These are phyloP conservation scores for Wickerhamiella sorbophila DNA, from an alignment of 805 yeast species.

Conservation along the genomic window DNA sequence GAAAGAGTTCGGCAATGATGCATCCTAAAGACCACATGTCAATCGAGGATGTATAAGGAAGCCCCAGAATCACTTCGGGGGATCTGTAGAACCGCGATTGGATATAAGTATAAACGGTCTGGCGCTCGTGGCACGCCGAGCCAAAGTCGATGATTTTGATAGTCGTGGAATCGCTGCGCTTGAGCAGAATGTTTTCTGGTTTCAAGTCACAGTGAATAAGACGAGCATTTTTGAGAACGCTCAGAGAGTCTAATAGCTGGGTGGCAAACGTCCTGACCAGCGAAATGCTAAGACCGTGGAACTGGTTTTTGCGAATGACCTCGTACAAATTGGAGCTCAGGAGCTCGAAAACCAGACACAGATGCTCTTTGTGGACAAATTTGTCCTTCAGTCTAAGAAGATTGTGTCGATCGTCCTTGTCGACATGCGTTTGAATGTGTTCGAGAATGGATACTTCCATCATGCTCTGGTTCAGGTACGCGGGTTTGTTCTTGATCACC, in stretches of 20 bases:
- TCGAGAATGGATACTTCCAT: slow-evolving; percentile 83
- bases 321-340: slow-evolving; percentile 82
- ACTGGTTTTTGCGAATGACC: slow-evolving; percentile 80
- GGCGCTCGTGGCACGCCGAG: slow-evolving; percentile 83
- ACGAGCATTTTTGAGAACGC: slow-evolving; percentile 65
- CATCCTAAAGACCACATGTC: slow-evolving; percentile 98
- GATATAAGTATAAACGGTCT: slow-evolving; percentile 78
- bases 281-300: slow-evolving; percentile 73
- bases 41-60: slow-evolving; percentile 83
- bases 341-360: slow-evolving; percentile 85
- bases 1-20: slow-evolving; percentile 74
- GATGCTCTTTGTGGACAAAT: slow-evolving; percentile 81
- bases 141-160: slow-evolving; percentile 94
- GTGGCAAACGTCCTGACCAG: slow-evolving; percentile 62
- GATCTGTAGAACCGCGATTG: slow-evolving; percentile 89
- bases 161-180: slow-evolving; percentile 67
- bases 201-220: slow-evolving; percentile 93
- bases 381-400: slow-evolving; percentile 71
- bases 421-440: slow-evolving; percentile 55
- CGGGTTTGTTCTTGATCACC: slow-evolving; percentile 84
- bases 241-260: slow-evolving; percentile 70
- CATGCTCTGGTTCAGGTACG: slow-evolving; percentile 78
- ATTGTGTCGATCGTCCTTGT: slow-evolving; percentile 57
- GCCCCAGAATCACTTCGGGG: slow-evolving; percentile 85
- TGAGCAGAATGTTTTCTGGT: slow-evolving; percentile 83